Conservation (phyloP, 805 yeast species). For the Starmerella ratchasimensis region DNA sequence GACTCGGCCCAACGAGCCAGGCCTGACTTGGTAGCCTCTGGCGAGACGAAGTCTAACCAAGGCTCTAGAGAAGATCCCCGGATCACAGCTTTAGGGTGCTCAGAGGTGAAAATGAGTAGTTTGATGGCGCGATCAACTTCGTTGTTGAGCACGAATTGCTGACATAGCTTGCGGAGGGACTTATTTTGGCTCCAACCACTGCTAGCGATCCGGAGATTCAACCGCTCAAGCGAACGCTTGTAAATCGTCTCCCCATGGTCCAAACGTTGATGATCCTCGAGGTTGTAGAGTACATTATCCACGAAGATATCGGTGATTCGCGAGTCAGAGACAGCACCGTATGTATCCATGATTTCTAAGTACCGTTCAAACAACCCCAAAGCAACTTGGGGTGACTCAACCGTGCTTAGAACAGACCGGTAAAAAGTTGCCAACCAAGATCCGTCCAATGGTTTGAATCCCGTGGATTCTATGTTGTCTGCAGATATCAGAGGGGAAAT, state of each 20-base stretch:
- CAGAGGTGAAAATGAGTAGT: slow-evolving; percentile 10
- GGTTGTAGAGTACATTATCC: slow-evolving; percentile 10
- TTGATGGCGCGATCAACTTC: slow-evolving; percentile 15
- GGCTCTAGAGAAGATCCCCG: slow-evolving; percentile 11
- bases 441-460: slow-evolving; percentile 11
- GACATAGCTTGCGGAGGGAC: slow-evolving; percentile 16
- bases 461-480: slow-evolving; percentile 4
- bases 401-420: slow-evolving; percentile 20
- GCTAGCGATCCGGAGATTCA: slow-evolving; percentile 8
- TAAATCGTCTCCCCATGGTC: slow-evolving; percentile 18
- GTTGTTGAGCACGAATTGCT: slow-evolving; percentile 3
- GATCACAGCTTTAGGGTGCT: slow-evolving; percentile 2
- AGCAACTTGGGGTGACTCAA: slow-evolving; percentile 13
- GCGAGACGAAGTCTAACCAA: background rate
- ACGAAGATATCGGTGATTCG: slow-evolving; percentile 22
- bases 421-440: slow-evolving; percentile 20
- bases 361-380: slow-evolving; percentile 14
- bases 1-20: background rate
- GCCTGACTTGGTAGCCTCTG: background rate
- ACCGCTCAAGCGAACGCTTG: slow-evolving; percentile 10
- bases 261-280: slow-evolving; percentile 2
- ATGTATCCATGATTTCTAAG: slow-evolving; percentile 2
- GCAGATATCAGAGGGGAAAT: background rate
- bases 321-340: slow-evolving; percentile 4
- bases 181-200: slow-evolving; percentile 11